Percentiles rank a stretch among this genome's conserved stretches.
phyloP scores from a whole-genome alignment of 1,284 basidiomycete genomes.

The Leccinum subfulvum region DNA sequence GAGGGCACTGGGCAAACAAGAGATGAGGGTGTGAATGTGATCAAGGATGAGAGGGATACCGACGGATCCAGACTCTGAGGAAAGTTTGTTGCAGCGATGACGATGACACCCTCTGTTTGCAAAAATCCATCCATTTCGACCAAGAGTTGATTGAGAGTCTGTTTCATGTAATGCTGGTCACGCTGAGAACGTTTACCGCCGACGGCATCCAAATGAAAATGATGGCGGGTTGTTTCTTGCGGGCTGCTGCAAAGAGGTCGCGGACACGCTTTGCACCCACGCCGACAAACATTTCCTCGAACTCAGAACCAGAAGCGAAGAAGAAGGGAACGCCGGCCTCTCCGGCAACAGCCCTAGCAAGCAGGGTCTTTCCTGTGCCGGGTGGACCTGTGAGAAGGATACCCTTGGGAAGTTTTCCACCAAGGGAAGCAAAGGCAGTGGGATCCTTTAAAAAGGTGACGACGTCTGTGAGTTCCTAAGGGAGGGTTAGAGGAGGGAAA shows the following conservation, averaged over 20 bases:
- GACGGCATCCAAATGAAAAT: conserved; percentile 94
- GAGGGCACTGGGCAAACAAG: conserved; percentile 61
- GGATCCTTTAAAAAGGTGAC: conserved; percentile 93
- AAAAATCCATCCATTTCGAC: conserved; percentile 95
- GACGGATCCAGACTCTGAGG: conserved; percentile 87
- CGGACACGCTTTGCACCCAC: conserved; percentile 95
- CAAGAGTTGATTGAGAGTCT: conserved; percentile 91
- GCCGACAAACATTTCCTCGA: conserved; percentile 98
- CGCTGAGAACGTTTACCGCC: conserved; percentile 88
- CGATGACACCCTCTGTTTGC: conserved; percentile 87
- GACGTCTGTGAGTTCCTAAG: conserved; percentile 85
- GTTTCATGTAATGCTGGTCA: conserved; percentile 88
- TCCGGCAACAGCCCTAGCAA: conserved; percentile 94
- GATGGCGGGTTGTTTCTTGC: conserved; percentile 92
- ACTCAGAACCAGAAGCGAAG: conserved; percentile 88
- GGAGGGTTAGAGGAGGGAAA: conserved; percentile 1
- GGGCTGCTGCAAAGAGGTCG: conserved; percentile 92
- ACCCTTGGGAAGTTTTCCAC: conserved; percentile 90
- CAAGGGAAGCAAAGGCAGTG: conserved; percentile 81
- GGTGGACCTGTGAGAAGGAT: conserved; percentile 86
- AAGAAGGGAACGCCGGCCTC: conserved; percentile 96
- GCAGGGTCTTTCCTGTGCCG: conserved; percentile 95
- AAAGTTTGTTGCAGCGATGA: conserved; percentile 95
- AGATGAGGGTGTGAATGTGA: conserved; percentile 16
- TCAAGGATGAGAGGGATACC: conserved; percentile 32